Evolutionary conservation across 768 basidiomycete genomes (phyloP), one percentile per base, ranked within the genome.

Genomic region (Symmetrospora coprosmae): DNA sequence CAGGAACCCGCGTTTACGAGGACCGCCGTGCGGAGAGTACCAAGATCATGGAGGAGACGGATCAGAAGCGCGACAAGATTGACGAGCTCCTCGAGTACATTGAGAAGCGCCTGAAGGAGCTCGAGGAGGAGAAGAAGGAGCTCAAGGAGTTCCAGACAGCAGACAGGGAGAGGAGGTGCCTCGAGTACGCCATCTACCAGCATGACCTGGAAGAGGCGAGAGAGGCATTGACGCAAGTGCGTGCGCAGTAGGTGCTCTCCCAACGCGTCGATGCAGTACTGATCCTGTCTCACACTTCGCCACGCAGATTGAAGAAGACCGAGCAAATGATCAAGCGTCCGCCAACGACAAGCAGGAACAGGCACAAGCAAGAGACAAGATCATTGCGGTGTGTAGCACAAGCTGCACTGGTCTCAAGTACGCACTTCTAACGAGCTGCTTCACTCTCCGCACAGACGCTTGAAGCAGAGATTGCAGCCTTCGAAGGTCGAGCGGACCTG

Each of bases 41-140:
- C n/a, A 83, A 86, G 53, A 90, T 97, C 71, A 94, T 97, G 87
- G 81, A 87, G 28, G 92, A 96, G 71, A 97, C 94, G 3, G 89
- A 92, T 66, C 79, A 85, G 4, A 96, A 96, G 69, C 83, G 89
- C 8, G 76, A 79, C 14, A 97, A 96, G 73, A 94, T 99, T 64
- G 81, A 78, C 67, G 91, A 96, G 66, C 75, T 94, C 9, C 78
- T 96, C 19, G 82, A 84, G 1, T 88, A 86, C 69, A 96, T 97
- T 68, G 88, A 96, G 63, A 83, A 86, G 8, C 82, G 91, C 2
- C 75, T 99, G 51, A 75, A 78, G 2, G 92, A 97, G 73, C 82
- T 97, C 6, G 92, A 99, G 69, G 89, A 94, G 69, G 94, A 99
- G 74, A 97, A 97, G 71, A 87, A 92, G 65, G 94, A 99, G 71